Evolutionary conservation across 495 filamentous ascomycete species (phyloP), one percentile per base, ranked within the genome.

Genomic region (Cercophora sp.): DNA sequence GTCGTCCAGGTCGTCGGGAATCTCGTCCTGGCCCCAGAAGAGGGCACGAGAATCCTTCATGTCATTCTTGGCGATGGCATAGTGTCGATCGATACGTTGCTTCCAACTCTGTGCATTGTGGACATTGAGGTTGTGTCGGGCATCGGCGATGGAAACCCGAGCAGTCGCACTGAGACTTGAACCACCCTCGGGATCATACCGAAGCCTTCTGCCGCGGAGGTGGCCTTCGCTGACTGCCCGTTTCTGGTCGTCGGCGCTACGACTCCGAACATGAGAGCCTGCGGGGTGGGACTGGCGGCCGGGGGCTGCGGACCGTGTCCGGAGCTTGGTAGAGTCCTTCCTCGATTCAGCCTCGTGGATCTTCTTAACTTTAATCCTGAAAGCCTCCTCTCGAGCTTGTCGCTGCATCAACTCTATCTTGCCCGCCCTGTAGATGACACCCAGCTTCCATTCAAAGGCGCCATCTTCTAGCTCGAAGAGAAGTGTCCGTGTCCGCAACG

Each of bases 381-480:
- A 97, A 0, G 93, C 92, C 36, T 95, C 89, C 69, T 96, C 89
- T 20, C 93, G 80, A 10, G 91, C 92, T 52, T 91, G 70, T 11
- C 93, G 81, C 62, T 96, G 92, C 62, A 83, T 80, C 69, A 96
- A 89, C 61, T 99, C 93, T 42, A 89, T 73, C 19, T 95, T 72
- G 2, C 94, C 93, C 18, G 85, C 79, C 5, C 92, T 84, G 60
- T 97, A 97, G 41, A 97, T 99, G 57, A 85, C 80, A 0, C 89
- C 88, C 18, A 99, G 77, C 61, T 96, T 96, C 86, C 91, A 96
- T 64, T 99, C 93, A 62, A 99, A 99, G 1, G 88, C 85, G 45
- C 93, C 90, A 67, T 99, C 93, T 68, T 99, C 93, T 41, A 99
- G 72, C 54, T 96, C 89, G 51, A 97, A 89, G 19, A 96, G 70